Evolutionary conservation across 192 early-diverging fungal genomes (phyloP).

Genomic region (Podila verticillata): DNA sequence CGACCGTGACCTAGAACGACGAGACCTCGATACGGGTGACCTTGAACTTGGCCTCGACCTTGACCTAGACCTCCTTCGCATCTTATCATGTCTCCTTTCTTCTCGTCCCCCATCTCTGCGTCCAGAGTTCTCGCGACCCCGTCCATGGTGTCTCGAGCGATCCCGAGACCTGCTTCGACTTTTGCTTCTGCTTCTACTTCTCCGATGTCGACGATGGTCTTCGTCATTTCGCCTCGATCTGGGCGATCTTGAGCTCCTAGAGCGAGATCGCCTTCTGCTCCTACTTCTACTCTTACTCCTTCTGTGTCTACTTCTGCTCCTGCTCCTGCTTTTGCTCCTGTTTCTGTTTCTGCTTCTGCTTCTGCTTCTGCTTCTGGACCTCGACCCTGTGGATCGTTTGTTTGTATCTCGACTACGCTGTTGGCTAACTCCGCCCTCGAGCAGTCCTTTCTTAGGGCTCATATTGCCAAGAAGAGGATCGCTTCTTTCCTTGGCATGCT

Average conservation of each 20-base stretch:
- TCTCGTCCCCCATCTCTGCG: too few relatives aligned
- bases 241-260: background rate
- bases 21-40: background rate
- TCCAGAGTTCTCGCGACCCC: too few relatives aligned
- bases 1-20: conserved; percentile 6
- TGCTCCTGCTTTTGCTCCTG: background rate
- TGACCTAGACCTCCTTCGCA: background rate
- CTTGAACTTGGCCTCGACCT: background rate
- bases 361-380: background rate
- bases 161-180: background rate
- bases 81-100: background rate
- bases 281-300: conserved; percentile 1
- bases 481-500: conserved; percentile 1
- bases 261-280: background rate
- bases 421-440: background rate
- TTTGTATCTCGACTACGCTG: background rate
- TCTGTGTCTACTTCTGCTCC: conserved; percentile 8
- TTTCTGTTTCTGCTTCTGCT: background rate
- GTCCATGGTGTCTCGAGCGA: too few relatives aligned
- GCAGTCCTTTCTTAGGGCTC: background rate
- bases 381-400: background rate
- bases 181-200: background rate
- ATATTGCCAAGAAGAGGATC: background rate
- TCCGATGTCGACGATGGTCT: too few relatives aligned
- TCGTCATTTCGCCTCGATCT: background rate